Conservation (phyloP, 2,329 filamentous ascomycete genomes). For the Fusarium verrucosum region DNA sequence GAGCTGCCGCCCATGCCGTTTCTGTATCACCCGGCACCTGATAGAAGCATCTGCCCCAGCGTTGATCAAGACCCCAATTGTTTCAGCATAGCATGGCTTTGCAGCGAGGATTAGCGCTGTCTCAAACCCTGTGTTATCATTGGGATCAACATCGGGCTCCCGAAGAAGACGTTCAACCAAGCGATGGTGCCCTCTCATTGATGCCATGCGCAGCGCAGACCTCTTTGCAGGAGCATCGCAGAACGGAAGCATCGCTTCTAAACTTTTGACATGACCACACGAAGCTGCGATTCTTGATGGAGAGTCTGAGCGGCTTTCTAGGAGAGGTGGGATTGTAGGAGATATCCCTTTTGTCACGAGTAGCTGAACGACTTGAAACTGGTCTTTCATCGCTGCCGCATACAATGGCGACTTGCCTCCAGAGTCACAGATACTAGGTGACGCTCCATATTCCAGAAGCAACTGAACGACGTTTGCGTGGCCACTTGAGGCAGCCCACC, state of each 20-base stretch:
- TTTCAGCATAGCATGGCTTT: not conserved
- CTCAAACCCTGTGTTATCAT: slow-evolving; percentile 33
- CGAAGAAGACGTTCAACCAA: slow-evolving; percentile 45
- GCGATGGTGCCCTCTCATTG: slow-evolving; percentile 15
- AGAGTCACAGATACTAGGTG: slow-evolving; percentile 34
- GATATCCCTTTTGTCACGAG: slow-evolving; percentile 44
- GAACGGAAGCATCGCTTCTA: slow-evolving; percentile 44
- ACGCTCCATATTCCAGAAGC: slow-evolving; percentile 41
- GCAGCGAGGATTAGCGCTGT: slow-evolving; percentile 40
- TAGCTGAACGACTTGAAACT: slow-evolving; percentile 1
- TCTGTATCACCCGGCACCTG: slow-evolving; percentile 2
- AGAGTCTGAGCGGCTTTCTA: not conserved
- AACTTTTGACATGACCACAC: slow-evolving; percentile 40
- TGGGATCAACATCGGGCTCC: slow-evolving; percentile 47
- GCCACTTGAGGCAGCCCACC: slow-evolving; percentile 42
- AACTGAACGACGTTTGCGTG: slow-evolving; percentile 27
- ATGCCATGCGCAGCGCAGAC: slow-evolving; percentile 44
- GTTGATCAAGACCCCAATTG: slow-evolving; percentile 42
- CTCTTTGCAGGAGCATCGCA: slow-evolving; percentile 39
- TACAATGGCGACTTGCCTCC: slow-evolving; percentile 47
- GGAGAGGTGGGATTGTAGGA: slow-evolving; percentile 36
- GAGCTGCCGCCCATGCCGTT: not conserved
- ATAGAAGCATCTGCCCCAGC: slow-evolving; percentile 46
- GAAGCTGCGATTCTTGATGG: slow-evolving; percentile 41
- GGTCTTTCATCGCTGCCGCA: slow-evolving; percentile 42